These are phyloP conservation scores for Berberis thunbergii DNA, from an alignment of 164 flowering plant genomes.

Conservation along the genomic window DNA sequence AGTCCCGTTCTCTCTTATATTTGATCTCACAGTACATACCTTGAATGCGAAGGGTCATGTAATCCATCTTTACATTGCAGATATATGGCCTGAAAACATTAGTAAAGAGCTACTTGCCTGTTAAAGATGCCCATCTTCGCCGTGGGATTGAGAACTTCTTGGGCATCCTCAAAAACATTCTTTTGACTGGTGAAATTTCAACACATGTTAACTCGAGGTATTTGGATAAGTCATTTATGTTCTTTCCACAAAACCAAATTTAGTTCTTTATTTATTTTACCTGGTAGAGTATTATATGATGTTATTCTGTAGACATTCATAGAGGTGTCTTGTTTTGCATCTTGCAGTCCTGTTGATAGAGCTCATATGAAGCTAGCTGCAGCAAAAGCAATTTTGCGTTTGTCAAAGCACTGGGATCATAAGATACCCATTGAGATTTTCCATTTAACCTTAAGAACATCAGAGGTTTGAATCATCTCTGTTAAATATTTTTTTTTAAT, in stretches of 20 bases:
- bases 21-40: too few relatives aligned
- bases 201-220: constrained; percentile 73
- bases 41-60: too few relatives aligned
- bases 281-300: not conserved
- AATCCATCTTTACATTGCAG: constrained; percentile 24
- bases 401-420: constrained; percentile 85
- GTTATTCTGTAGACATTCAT: not conserved
- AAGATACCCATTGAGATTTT: constrained; percentile 77
- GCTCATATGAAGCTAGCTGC: constrained; percentile 86
- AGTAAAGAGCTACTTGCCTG: constrained; percentile 92
- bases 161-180: constrained; percentile 50
- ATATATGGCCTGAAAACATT: constrained; percentile 74
- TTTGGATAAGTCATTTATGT: not conserved
- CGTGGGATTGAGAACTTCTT: constrained; percentile 61
- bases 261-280: not conserved
- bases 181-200: constrained; percentile 73
- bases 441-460: constrained; percentile 55
- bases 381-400: constrained; percentile 81
- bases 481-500: constrained; percentile 2
- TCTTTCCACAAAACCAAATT: not conserved
- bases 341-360: constrained; percentile 74
- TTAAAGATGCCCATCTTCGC: constrained; percentile 85
- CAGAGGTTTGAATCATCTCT: constrained; percentile 48
- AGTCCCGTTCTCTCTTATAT: too few relatives aligned
- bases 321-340: constrained; percentile 2